Evolutionary conservation across 2,329 filamentous ascomycete species (phyloP).

Genomic region (Xylariaceae sp.): DNA sequence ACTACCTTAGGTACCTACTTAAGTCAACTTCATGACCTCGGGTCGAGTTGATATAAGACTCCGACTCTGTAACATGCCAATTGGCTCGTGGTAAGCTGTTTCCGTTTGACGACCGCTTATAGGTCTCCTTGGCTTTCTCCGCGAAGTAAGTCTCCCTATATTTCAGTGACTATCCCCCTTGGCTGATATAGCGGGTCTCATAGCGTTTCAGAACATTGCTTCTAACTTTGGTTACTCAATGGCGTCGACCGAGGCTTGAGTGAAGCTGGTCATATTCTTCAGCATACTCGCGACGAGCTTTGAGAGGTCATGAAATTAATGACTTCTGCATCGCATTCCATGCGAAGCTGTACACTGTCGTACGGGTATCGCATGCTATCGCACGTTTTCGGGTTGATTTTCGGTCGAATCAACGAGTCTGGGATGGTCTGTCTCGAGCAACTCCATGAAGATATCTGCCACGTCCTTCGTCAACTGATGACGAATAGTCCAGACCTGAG

Average conservation of each 20-base stretch:
- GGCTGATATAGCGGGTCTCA: neutral
- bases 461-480: slow-evolving; percentile 16
- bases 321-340: slow-evolving; percentile 17
- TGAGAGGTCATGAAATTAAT: slow-evolving; percentile 13
- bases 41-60: neutral
- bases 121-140: slow-evolving; percentile 2
- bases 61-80: slow-evolving; percentile 3
- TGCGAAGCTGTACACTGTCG: slow-evolving; percentile 3
- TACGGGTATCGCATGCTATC: slow-evolving; percentile 7
- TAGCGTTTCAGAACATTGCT: slow-evolving; percentile 2
- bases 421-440: slow-evolving; percentile 20
- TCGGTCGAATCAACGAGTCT: slow-evolving; percentile 14
- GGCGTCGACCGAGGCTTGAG: neutral
- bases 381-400: slow-evolving; percentile 22
- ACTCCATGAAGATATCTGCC: slow-evolving; percentile 19
- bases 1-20: too few species aligned
- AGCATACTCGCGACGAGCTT: neutral
- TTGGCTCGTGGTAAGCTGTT: neutral
- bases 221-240: slow-evolving; percentile 6
- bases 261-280: neutral
- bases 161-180: slow-evolving; percentile 1
- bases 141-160: neutral
- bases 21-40: too few species aligned
- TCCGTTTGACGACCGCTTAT: slow-evolving; percentile 1
- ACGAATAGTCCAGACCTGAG: slow-evolving; percentile 20